Evolutionary conservation across 495 filamentous ascomycete species (phyloP).

Genomic region (Corynascus novoguineensis): DNA sequence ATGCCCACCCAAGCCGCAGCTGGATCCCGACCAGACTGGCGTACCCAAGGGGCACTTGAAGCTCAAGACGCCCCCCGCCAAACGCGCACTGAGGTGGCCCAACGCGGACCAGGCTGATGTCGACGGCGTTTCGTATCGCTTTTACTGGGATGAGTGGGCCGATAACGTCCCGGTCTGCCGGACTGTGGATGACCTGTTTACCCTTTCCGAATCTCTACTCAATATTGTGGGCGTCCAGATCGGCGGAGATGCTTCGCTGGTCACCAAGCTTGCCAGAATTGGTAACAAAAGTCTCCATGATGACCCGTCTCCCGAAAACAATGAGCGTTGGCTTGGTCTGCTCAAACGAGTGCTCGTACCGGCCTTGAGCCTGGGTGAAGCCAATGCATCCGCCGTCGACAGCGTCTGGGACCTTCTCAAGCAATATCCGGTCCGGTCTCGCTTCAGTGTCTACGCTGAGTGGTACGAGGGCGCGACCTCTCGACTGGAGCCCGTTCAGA

Average conservation of each 20-base stretch:
- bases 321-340: conserved; percentile 68
- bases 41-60: conserved; percentile 61
- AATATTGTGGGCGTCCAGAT: conserved; percentile 82
- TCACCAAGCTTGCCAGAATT: conserved; percentile 75
- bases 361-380: conserved; percentile 71
- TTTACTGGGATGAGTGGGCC: conserved; percentile 97
- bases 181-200: conserved; percentile 81
- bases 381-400: conserved; percentile 75
- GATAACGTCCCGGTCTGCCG: conserved; percentile 91
- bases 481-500: conserved; percentile 67
- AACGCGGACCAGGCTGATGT: conserved; percentile 68
- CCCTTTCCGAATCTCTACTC: conserved; percentile 76
- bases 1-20: conserved; percentile 42
- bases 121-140: conserved; percentile 72
- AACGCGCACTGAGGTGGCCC: conserved; percentile 69
- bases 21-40: conserved; percentile 56
- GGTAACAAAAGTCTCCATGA: conserved; percentile 65
- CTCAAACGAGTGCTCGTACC: conserved; percentile 79
- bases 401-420: conserved; percentile 80
- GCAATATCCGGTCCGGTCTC: conserved; percentile 63
- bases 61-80: conserved; percentile 48
- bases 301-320: conserved; percentile 64
- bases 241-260: conserved; percentile 71
- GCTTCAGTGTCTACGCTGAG: conserved; percentile 89
- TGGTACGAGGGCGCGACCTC: conserved; percentile 79